Conservation (phyloP, 2,329 filamentous ascomycete species). For the Aspergillus uvarum region DNA sequence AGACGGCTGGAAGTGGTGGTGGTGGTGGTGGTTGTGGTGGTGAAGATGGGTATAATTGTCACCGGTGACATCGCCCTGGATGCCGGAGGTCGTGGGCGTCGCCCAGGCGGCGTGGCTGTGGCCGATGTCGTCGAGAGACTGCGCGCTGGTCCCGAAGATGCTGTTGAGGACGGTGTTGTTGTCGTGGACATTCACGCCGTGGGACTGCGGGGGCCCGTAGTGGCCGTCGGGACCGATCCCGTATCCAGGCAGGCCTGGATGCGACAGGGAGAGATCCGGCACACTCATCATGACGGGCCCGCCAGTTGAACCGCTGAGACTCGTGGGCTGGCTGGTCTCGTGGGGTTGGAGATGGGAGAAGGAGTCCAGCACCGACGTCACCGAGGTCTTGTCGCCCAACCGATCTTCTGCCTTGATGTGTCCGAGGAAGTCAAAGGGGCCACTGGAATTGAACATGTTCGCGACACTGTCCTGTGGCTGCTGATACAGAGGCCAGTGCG, state of each 20-base stretch:
- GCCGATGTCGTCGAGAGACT: conserved; percentile 38
- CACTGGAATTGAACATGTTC: conserved; percentile 34
- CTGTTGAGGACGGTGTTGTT: conserved; percentile 33
- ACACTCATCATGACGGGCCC: conserved; percentile 36
- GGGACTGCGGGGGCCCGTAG: conserved; percentile 34
- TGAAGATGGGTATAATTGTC: conserved; percentile 34
- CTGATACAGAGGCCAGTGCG: conserved; percentile 38
- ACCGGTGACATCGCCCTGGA: conserved; percentile 32
- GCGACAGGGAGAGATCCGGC: conserved; percentile 36
- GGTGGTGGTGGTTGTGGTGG: too few relatives aligned
- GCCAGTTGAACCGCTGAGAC: conserved; percentile 29
- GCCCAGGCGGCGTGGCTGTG: conserved; percentile 33
- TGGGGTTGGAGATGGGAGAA: conserved; percentile 33
- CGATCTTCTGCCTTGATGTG: conserved; percentile 37
- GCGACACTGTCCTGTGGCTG: conserved; percentile 35
- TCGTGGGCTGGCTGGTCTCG: conserved; percentile 32
- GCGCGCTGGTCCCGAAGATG: conserved; percentile 32
- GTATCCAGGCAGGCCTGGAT: conserved; percentile 32
- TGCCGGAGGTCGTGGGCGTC: conserved; percentile 26
- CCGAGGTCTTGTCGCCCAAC: conserved; percentile 35
- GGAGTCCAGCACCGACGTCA: conserved; percentile 37
- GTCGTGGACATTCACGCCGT: conserved; percentile 32
- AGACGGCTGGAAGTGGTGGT: conserved; percentile 25
- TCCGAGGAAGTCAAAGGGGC: conserved; percentile 36
- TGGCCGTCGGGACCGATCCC: conserved; percentile 33